Base-by-base conservation (phyloP, 768 basidiomycete genomes). In the Rhodocollybia butyracea region DNA sequence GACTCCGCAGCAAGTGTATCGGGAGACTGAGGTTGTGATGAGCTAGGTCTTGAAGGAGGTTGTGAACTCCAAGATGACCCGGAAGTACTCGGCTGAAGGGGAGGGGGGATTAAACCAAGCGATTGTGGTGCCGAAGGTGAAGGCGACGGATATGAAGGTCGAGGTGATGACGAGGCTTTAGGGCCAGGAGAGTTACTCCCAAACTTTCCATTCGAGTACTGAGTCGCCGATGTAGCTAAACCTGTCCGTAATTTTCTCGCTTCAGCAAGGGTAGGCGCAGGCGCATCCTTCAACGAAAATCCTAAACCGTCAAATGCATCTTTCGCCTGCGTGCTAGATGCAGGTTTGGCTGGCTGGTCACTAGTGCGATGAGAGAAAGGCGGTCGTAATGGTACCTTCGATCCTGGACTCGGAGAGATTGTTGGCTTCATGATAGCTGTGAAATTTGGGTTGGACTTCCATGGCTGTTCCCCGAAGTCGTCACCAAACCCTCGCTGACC, bases 251-350 rank as follows among this genome's bases (percentile, higher is more conserved):
- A 66, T 64, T 84, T 85, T 40, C 88, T 76, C 31, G 87, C 89
- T 64, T 91, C 89, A 11, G 83, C 90, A 4, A 92, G 74, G 2
- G 90, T 91, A 19, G 85, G 86, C 19, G 80, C 74, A 3, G 81
- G 73, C 48, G 73, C 75, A 22, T 72, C 74, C 26, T 69, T 62
- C n/a, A 76, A 67, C 27, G 69, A 63, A 21, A 88, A 65, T 7
- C 83, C 89, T 43, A 93, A 71, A 11, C 87, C 90, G 32, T 89
- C 88, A 59, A 93, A 93, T 4, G 91, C 91, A 64, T 93, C 91
- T 60, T 79, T 87, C 19, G 76, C 75, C 51, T 68, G 75, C 57
- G 30, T 45, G 58, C 58, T 41, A 5, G 32, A 30, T 22, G 53
- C 48, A 39, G 57, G 41, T 52, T 56, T 64, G 15, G 58, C 60